Evolutionary conservation across 2,329 filamentous ascomycete genomes (phyloP), one percentile per base, ranked within the genome.

Genomic region (Calonectria henricotiae): DNA sequence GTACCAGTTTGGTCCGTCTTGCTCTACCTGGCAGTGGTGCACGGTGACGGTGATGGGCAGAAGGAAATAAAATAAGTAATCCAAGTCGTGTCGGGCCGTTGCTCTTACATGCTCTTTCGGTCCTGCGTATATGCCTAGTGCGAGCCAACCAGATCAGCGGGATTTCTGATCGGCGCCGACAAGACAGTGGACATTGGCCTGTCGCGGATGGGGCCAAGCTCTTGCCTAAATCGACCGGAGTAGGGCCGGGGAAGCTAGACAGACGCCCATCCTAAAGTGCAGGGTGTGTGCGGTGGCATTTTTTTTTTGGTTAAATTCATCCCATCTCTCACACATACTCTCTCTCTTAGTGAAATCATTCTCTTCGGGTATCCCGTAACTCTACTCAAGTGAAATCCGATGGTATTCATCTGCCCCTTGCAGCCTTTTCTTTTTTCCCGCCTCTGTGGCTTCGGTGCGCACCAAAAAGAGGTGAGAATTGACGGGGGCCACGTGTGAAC

Each of bases 141-240:
- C 17, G 51, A 67, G 51, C 75, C 73, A 77, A 77, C 71, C 73
- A 74, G 64, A 69, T 43, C 15, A 47, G 37, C 54, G 47, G 69
- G 67, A 71, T 68, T 73, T 68, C 58, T 71, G 79, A 80, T 78
- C 79, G 76, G 74, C 77, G 73, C 75, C 71, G 72, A 74, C 75
- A 77, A 80, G 77, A 79, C 76, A 77, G 67, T 75, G 75, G 68
- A 71, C 54, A 71, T 71, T 74, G 70, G 66, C 72, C 67, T 76
- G 75, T 76, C 67, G 63, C 68, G 70, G 66, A 74, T 68, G 71
- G 68, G 63, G 62, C 72, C 69, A 73, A 70, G 66, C 65, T 67
- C 60, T 65, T 49, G 58, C 54, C 68, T 60, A 76, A 72, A 79
- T 71, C 70, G 73, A 73, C 77, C 77, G 77, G 67, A 78, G 77